phyloP scores from a whole-genome alignment of 2,329 filamentous ascomycete genomes.

The Colletotrichum echinochloae region DNA sequence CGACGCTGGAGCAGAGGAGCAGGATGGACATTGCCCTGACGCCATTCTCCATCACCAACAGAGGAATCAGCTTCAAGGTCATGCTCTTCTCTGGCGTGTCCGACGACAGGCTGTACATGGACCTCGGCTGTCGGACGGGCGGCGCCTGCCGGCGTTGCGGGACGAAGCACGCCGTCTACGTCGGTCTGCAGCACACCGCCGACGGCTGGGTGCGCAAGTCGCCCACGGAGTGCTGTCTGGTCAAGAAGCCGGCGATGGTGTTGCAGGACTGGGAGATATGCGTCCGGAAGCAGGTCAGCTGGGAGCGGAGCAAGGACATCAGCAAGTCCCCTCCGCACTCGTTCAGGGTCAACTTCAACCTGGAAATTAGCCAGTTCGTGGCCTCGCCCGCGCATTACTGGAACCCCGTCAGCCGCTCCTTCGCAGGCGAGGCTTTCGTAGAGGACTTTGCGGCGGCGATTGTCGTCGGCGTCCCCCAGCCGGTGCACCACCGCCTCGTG shows the following conservation, averaged over 20 bases:
- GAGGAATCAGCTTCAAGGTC: not conserved
- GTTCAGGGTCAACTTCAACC: not conserved
- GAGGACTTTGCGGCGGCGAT: not conserved
- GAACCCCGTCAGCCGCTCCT: not conserved
- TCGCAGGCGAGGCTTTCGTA: not conserved
- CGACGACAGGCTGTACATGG: not conserved
- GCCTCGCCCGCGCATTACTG: not conserved
- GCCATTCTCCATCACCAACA: conserved; percentile 16
- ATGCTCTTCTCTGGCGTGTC: not conserved
- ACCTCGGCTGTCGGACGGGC: not conserved
- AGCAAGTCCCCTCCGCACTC: not conserved
- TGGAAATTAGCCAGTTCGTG: not conserved
- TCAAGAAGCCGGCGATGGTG: not conserved
- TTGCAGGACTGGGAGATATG: not conserved
- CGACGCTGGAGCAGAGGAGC: not conserved
- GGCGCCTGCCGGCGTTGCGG: not conserved
- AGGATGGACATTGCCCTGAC: not conserved
- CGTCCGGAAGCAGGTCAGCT: not conserved
- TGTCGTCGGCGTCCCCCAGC: not conserved
- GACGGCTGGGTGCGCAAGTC: conserved; percentile 2
- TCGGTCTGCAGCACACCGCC: not conserved
- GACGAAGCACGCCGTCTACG: not conserved
- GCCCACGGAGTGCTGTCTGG: not conserved
- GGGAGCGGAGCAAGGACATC: not conserved
- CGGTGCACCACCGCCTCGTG: not conserved